Base-by-base conservation (phyloP, 805 yeast genomes). In the Metschnikowia cubensis region DNA sequence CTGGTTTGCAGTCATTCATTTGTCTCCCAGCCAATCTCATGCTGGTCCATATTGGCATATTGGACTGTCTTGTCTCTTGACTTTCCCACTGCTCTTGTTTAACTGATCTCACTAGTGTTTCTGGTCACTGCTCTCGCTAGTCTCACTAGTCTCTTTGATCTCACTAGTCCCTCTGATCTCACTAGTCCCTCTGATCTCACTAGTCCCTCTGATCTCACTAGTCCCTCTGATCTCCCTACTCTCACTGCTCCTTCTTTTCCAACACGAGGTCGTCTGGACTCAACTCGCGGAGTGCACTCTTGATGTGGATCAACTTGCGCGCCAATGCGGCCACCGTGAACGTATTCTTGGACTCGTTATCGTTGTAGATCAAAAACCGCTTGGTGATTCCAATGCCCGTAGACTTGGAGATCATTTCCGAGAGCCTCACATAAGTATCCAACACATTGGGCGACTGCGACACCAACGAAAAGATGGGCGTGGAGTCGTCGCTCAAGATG, bases 371-470 rank as follows among this genome's bases (percentile, higher is more conserved):
- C 54, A 75, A 70, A 8, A 73, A 59, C 49, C 74, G 70, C 22
- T 69, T 62, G 53, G 64, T 70, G 45, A 75, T 69, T 35, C 65
- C 67, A 34, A 73, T 58, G 18, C 66, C 68, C n/a, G 75, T 70
- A 2, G 74, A 60, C 31, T 52, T 53, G 25, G 73, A 64, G 29
- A 71, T 66, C 36, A 70, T 50, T 17, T 49, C 51, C 17, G 60
- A 66, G 10, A 56, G 68, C 33, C 53, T 55, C 13, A 64, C 56
- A 52, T 68, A 71, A 3, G 61, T 61, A 31, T 60, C 64, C 45
- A 73, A 55, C 8, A 67, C 66, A 45, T 66, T 62, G 17, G 61
- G 63, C 5, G 66, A 54, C 34, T 61, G 59, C 36, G 64, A 61
- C 15, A 68, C 59, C 8, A 60, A 59, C 2, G 54, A 46, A 33